phyloP scores from a whole-genome alignment of 768 basidiomycete genomes.

The Mycena sanguinolenta region DNA sequence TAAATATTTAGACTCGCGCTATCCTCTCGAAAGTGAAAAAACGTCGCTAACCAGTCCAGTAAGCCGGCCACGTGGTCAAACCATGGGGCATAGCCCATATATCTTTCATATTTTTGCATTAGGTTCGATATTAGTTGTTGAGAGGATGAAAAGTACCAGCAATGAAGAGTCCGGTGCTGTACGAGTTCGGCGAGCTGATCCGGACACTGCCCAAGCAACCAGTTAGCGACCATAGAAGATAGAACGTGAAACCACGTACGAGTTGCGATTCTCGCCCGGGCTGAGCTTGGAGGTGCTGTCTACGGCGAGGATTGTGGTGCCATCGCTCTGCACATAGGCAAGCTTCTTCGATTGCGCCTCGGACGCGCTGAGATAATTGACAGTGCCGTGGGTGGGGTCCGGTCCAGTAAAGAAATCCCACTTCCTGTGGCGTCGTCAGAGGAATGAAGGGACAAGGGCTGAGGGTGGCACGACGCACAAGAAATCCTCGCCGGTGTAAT shows the following conservation, averaged over 20 bases:
- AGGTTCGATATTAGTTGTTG: constrained; percentile 5
- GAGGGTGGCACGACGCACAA: constrained; percentile 47
- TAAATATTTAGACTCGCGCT: too few species aligned
- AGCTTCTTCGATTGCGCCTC: constrained; percentile 67
- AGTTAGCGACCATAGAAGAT: constrained; percentile 16
- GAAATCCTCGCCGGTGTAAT: constrained; percentile 63
- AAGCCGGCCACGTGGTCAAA: constrained; percentile 66
- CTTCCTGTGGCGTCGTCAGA: constrained; percentile 51
- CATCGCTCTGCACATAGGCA: constrained; percentile 71
- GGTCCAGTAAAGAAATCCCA: constrained; percentile 75
- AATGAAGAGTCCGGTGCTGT: constrained; percentile 79
- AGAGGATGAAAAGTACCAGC: constrained; percentile 51
- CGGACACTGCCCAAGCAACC: constrained; percentile 64
- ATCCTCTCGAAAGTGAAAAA: too few species aligned
- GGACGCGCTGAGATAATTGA: constrained; percentile 66
- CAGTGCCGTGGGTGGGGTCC: constrained; percentile 81
- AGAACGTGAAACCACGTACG: constrained; percentile 51
- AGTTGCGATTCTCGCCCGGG: constrained; percentile 67
- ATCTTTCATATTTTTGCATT: constrained; percentile 43
- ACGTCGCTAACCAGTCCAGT: too few species aligned
- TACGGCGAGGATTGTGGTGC: constrained; percentile 71
- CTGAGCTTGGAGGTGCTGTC: constrained; percentile 66
- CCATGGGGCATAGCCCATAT: constrained; percentile 80
- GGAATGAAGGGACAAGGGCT: background rate
- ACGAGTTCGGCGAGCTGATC: constrained; percentile 73